Percentiles rank a stretch among this genome's conserved stretches.
phyloP scores from a whole-genome alignment of 2,329 filamentous ascomycete species.

The Pseudogymnoascus verrucosus region DNA sequence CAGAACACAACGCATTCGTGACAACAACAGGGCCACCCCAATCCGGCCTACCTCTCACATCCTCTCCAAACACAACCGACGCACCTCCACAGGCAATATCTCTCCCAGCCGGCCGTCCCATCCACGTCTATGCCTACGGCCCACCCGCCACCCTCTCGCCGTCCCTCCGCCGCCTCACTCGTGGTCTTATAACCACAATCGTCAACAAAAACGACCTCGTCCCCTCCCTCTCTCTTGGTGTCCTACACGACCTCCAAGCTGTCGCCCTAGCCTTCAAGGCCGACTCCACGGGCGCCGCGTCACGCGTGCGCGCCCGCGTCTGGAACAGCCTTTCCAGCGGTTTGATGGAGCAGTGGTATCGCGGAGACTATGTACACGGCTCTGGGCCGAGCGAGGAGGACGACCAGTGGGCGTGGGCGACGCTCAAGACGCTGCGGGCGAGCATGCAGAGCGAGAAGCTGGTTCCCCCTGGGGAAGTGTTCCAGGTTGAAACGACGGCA shows the following conservation, averaged over 20 bases:
- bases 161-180: conserved; percentile 59
- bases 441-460: conserved; percentile 64
- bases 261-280: conserved; percentile 65
- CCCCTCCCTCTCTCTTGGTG: conserved; percentile 63
- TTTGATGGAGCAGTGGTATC: conserved; percentile 54
- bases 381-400: conserved; percentile 42
- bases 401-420: conserved; percentile 59
- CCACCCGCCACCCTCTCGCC: conserved; percentile 66
- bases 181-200: conserved; percentile 66
- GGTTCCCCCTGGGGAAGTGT: conserved; percentile 68
- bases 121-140: conserved; percentile 74
- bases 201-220: conserved; percentile 69
- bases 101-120: conserved; percentile 59
- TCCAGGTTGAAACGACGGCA: conserved; percentile 59
- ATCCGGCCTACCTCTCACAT: conserved; percentile 39
- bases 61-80: conserved; percentile 40
- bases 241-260: conserved; percentile 67
- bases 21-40: conserved; percentile 48
- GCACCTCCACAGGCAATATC: conserved; percentile 32
- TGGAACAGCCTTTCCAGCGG: conserved; percentile 58
- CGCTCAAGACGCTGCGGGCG: conserved; percentile 56
- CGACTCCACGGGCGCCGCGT: conserved; percentile 59
- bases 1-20: conserved; percentile 36
- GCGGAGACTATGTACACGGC: conserved; percentile 29
- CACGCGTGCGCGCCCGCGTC: conserved; percentile 57